Evolutionary conservation across 2,329 filamentous ascomycete species (phyloP).

Genomic region (Penicillium sp.): DNA sequence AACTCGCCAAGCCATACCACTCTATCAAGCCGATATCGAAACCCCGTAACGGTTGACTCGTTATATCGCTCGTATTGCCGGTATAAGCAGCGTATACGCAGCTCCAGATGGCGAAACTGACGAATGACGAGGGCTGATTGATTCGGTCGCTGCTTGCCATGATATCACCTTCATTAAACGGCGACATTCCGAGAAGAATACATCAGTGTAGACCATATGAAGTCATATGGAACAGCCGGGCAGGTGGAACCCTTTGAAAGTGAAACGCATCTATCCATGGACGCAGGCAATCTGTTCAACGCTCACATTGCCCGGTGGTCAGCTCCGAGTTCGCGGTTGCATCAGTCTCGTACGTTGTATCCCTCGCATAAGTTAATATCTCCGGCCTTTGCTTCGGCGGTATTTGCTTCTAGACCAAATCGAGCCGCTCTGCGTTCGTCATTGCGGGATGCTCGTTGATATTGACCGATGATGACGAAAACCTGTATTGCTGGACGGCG

Average conservation of each 20-base stretch:
- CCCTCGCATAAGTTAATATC: background rate
- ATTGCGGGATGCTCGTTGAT: background rate
- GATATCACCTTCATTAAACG: conserved; percentile 11
- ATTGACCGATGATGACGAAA: background rate
- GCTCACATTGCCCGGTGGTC: background rate
- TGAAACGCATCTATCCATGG: background rate
- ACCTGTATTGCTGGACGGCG: background rate
- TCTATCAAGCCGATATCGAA: background rate
- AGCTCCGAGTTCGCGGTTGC: background rate
- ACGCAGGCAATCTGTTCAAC: background rate
- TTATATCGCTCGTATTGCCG: no score
- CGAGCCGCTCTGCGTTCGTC: background rate
- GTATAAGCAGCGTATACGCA: background rate
- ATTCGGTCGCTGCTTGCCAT: conserved; percentile 2
- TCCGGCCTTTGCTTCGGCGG: background rate
- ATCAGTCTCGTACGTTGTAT: background rate
- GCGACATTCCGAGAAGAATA: background rate
- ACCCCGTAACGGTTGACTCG: background rate
- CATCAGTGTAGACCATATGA: background rate
- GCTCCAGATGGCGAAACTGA: background rate
- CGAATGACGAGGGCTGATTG: background rate
- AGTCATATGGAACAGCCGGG: background rate
- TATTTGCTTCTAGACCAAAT: background rate
- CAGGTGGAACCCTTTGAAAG: background rate
- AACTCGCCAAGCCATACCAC: background rate